Evolutionary conservation across 768 basidiomycete genomes (phyloP), one percentile per base, ranked within the genome.

Genomic region (Trametes gibbosa): DNA sequence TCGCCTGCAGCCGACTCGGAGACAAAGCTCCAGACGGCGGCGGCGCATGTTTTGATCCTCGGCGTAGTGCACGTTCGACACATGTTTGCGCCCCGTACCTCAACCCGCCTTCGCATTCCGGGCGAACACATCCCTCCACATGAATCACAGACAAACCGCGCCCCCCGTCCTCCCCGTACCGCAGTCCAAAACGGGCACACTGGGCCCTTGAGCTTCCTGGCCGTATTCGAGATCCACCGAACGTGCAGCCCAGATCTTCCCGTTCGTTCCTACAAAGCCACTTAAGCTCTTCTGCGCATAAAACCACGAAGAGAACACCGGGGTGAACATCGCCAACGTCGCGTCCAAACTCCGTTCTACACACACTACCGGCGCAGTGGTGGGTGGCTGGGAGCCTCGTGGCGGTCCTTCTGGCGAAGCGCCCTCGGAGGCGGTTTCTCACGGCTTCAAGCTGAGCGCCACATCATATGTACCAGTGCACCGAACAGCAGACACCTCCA

Each of bases 201-300:
- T 27, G 39, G 37, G 55, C 41, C 35, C 39, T 56, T 49, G 47
- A 56, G 55, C 47, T 56, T 56, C 55, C 49, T 47, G 48, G 45
- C 46, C 41, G 24, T 39, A 27, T n/a, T 19, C 43, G 23, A 55
- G 45, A 55, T 55, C 21, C 41, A 12, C 45, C 19, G 46, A 17
- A 29, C 54, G n/a, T n/a, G 40, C 45, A 24, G 24, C 34, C 14
- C 35, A 27, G 23, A 47, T 48, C 23, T 48, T 48, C 12, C 4
- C 9, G 16, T 14, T 13, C 13, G 7, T 13, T 24, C 21, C 43
- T 24, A 45, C n/a, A 14, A 45, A 21, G 23, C 43, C 13, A 13
- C 12, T 23, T 21, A 23, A 5, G 43, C 43, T 45, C 13, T 24
- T 45, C 21, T 21, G 21, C 19, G 21, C 3, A 24, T 2, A 10